Base-by-base conservation (phyloP, 2,329 filamentous ascomycete genomes). In the Colletotrichum trifolii region DNA sequence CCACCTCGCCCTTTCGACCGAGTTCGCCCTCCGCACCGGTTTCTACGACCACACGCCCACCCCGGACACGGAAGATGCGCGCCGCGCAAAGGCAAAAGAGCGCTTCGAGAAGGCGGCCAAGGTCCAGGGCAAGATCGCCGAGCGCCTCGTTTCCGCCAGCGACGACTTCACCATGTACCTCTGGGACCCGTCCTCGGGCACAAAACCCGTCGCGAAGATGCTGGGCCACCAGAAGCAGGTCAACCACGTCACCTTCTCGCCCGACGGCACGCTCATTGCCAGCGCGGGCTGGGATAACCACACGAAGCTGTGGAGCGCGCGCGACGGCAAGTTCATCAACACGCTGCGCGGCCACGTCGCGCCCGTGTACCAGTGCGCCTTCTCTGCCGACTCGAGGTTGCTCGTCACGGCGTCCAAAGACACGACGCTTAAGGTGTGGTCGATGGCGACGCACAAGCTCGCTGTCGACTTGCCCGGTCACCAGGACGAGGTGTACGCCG, bases 111-210 rank as follows among this genome's bases (percentile, higher is more conserved):
- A 94, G 74, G 94, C 94, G 2, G 93, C 93, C 6, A 91, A 85
- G 2, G 84, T 94, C 35, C 87, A 90, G 68, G 91, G 91, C 34
- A 88, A 90, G 73, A 83, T 97, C 25, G 88, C 91, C 1, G 96
- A 99, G 80, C 87, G 92, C 35, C 80, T 98, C 4, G 92, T 97
- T 3, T 96, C 94, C 8, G 96, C 95, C 2, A 95, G 91, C 69
- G 96, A 98, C 74, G 96, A 99, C 77, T 97, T 94, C 76, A 97
- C 94, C 6, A 95, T 99, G 86, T 97, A 94, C 75, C 85, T 99
- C 8, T 99, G 95, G 95, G 92, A 96, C 66, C 94, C 94, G 0
- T 84, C 89, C 9, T 78, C 85, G 65, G 89, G 90, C 4, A 92
- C 84, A 8, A 97, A 98, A 76, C 94, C 95, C 1, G 82, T 98